Evolutionary conservation across 345 rosid species (phyloP), one percentile per base, ranked within the genome.

Genomic region (Aegle marmelos): DNA sequence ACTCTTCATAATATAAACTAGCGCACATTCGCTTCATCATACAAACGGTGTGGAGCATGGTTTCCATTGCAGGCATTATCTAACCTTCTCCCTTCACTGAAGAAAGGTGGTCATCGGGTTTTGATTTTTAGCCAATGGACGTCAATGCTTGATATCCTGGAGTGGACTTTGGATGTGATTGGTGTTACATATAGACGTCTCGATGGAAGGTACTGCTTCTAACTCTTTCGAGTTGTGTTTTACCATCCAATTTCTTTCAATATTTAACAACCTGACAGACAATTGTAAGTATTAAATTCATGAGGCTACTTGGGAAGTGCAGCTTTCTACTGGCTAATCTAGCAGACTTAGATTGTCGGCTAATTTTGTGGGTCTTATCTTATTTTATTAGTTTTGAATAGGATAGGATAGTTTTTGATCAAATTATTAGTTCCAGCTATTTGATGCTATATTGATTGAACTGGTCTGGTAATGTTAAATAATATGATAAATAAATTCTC

Each of bases 81-180:
- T 65, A 91, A 94, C 79, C 94, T 96, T 85, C 93, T 96, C 68
- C 98, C 99, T 77, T 76, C 85, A 31, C 87, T 91, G 65, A 84
- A 86, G 79, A 83, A 79, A 80, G 88, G 75, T 2, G 97, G 99
- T 37, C 93, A 94, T 75, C 94, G 95, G 5, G 98, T 90, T 81
- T 82, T 96, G 75, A 92, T 94, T 83, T 94, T 96, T 78, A 96
- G 98, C 85, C 99, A 94, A 81, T 96, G 99, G 98, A 96, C 98
- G n/a, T 94, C 95, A 11, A 92, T 96, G 98, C 92, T 94, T 74
- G 99, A 96, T 90, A 91, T 96, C 79, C 82, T 96, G 74, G 99
- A 96, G 75, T 94, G 98, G 99, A 88, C 95, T 60, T 86, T 92
- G 76, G 99, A 96, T 82, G 88, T 94, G 59, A 90, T 92, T 39